Percentiles rank a stretch among this genome's conserved stretches.
Evolutionary conservation across 306 rosid genomes (phyloP).

Genomic region (Lablab purpureus): DNA sequence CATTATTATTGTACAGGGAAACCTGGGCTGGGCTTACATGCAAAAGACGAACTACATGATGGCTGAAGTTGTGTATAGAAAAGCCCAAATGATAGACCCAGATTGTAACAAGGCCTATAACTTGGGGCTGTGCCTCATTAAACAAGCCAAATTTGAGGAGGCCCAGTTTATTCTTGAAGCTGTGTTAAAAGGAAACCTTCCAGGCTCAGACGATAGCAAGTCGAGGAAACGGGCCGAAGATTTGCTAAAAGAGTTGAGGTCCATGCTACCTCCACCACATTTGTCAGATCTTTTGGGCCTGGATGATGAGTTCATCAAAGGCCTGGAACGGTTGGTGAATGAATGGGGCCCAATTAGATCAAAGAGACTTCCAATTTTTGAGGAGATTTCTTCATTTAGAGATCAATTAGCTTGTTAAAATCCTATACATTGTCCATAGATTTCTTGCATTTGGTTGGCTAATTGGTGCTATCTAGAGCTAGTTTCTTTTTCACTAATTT

Average conservation of each 20-base stretch:
- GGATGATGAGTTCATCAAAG: constrained; percentile 81
- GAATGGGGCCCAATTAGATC: constrained; percentile 76
- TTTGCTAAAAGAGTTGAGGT: constrained; percentile 57
- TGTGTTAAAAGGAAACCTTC: constrained; percentile 55
- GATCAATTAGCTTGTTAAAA: constrained; percentile 87
- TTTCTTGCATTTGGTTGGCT: neutral
- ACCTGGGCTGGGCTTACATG: constrained; percentile 98
- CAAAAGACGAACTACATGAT: constrained; percentile 70
- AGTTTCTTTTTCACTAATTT: neutral
- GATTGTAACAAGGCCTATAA: constrained; percentile 97
- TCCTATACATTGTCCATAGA: neutral
- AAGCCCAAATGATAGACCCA: constrained; percentile 88
- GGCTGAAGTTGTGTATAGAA: constrained; percentile 83
- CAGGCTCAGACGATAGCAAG: constrained; percentile 71
- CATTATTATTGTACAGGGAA: constrained; percentile 60
- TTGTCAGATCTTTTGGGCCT: constrained; percentile 47
- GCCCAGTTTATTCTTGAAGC: constrained; percentile 62
- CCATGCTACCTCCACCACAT: constrained; percentile 39
- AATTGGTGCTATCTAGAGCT: constrained; percentile 18
- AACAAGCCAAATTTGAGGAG: constrained; percentile 66
- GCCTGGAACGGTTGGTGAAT: constrained; percentile 71
- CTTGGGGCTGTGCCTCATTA: constrained; percentile 78
- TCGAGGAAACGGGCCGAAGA: constrained; percentile 65
- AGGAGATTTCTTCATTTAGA: constrained; percentile 85
- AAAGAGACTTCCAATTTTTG: constrained; percentile 92